These are phyloP conservation scores for Scleroderma bovista DNA, from an alignment of 768 basidiomycete genomes.

Conservation along the genomic window DNA sequence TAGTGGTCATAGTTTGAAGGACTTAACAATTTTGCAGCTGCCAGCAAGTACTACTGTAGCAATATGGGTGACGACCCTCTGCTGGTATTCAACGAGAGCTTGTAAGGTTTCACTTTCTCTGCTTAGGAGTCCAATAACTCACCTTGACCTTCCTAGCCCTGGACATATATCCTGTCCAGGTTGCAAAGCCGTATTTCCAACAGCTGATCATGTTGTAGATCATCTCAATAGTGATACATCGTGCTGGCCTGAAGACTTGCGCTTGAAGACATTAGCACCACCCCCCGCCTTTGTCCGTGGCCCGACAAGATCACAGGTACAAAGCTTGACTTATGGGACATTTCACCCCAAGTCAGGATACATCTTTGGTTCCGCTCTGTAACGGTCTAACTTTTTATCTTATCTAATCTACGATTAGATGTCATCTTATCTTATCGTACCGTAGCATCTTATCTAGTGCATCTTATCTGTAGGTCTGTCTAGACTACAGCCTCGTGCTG, in stretches of 20 bases:
- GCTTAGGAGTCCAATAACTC: too few relatives aligned
- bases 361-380: not conserved
- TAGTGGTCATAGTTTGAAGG: not conserved
- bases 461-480: too few relatives aligned
- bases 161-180: too few relatives aligned
- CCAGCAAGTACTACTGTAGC: not conserved
- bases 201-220: too few relatives aligned
- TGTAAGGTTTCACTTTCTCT: not conserved
- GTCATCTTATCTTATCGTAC: too few relatives aligned
- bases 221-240: not conserved
- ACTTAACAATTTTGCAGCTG: not conserved
- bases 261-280: not conserved
- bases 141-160: too few relatives aligned
- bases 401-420: too few relatives aligned
- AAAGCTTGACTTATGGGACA: not conserved
- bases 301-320: not conserved
- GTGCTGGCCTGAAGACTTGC: not conserved
- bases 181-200: too few relatives aligned
- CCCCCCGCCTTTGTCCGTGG: not conserved
- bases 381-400: too few relatives aligned
- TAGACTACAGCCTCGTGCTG: too few relatives aligned
- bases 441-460: too few relatives aligned
- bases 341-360: not conserved
- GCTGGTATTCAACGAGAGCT: not conserved
- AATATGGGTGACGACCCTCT: not conserved